Percentiles rank a stretch among this genome's conserved stretches.
phyloP scores from a whole-genome alignment of 164 flowering plant species.

The Aristolochia californica region DNA sequence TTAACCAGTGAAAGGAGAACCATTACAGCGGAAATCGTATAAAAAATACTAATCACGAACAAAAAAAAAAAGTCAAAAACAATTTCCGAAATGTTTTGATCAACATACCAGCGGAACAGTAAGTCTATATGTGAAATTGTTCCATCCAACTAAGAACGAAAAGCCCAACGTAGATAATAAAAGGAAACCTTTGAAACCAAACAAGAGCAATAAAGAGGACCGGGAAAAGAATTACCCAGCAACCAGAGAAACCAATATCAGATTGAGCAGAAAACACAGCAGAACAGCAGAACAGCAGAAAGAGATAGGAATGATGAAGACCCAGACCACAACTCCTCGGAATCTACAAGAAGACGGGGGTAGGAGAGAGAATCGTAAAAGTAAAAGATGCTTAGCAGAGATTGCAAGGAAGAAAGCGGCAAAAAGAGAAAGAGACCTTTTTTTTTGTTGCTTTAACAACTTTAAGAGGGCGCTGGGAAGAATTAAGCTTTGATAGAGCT shows the following conservation, averaged over 20 bases:
- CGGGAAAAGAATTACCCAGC: slow-evolving; percentile 1
- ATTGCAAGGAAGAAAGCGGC: slow-evolving; percentile 1
- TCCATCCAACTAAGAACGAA: background rate
- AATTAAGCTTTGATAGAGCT: slow-evolving; percentile 6
- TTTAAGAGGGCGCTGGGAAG: background rate
- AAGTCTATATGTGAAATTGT: background rate
- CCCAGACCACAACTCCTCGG: slow-evolving; percentile 1
- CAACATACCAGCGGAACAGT: background rate
- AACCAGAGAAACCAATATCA: slow-evolving; percentile 1
- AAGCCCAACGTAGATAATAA: background rate
- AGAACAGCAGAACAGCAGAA: background rate
- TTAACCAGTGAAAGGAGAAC: background rate
- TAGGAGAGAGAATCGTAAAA: slow-evolving; percentile 4
- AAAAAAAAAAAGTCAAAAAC: background rate
- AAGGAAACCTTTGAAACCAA: background rate
- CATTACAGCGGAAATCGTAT: background rate
- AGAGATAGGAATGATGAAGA: background rate
- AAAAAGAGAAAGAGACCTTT: background rate
- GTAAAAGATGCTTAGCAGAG: slow-evolving; percentile 4
- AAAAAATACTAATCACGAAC: background rate
- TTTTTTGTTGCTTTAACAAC: slow-evolving; percentile 1
- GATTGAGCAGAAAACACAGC: background rate
- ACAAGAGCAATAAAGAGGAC: background rate
- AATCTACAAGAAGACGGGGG: slow-evolving; percentile 3
- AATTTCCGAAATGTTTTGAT: background rate